Evolutionary conservation across 352 stramenopile species (phyloP).

Genomic region (Pythium dissimile): DNA sequence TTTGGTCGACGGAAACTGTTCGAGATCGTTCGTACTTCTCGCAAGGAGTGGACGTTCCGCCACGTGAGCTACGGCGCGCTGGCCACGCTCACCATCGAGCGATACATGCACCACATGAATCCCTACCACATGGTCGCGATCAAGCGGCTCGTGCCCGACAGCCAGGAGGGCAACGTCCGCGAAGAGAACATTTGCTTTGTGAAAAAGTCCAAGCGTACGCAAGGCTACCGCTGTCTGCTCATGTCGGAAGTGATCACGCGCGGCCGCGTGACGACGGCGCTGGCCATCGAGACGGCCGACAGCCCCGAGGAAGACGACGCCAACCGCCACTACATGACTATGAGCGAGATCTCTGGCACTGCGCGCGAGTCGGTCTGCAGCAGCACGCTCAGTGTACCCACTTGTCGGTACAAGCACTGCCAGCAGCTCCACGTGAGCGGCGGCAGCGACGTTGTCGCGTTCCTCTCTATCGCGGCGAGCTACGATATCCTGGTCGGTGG

Average conservation of each 20-base stretch:
- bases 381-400: slow-evolving; percentile 68
- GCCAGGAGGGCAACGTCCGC: slow-evolving; percentile 45
- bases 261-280: slow-evolving; percentile 71
- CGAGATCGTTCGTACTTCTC: slow-evolving; percentile 66
- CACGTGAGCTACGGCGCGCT: slow-evolving; percentile 58
- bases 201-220: slow-evolving; percentile 65
- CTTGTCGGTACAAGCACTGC: slow-evolving; percentile 60
- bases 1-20: slow-evolving; percentile 78
- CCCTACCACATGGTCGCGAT: slow-evolving; percentile 76
- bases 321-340: slow-evolving; percentile 73
- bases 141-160: slow-evolving; percentile 54
- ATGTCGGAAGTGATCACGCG: slow-evolving; percentile 81
- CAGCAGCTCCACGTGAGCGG: slow-evolving; percentile 73
- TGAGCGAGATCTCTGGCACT: slow-evolving; percentile 66
- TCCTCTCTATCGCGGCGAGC: slow-evolving; percentile 62
- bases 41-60: slow-evolving; percentile 69
- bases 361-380: slow-evolving; percentile 62
- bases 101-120: slow-evolving; percentile 63
- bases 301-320: slow-evolving; percentile 44
- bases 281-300: slow-evolving; percentile 60
- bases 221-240: slow-evolving; percentile 67
- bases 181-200: slow-evolving; percentile 80
- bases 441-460: slow-evolving; percentile 72
- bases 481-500: slow-evolving; percentile 76
- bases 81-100: slow-evolving; percentile 61